These are phyloP conservation scores for Sphagnum contortum DNA, from an alignment of 225 moss, liverwort and hornwort species.

Conservation along the genomic window DNA sequence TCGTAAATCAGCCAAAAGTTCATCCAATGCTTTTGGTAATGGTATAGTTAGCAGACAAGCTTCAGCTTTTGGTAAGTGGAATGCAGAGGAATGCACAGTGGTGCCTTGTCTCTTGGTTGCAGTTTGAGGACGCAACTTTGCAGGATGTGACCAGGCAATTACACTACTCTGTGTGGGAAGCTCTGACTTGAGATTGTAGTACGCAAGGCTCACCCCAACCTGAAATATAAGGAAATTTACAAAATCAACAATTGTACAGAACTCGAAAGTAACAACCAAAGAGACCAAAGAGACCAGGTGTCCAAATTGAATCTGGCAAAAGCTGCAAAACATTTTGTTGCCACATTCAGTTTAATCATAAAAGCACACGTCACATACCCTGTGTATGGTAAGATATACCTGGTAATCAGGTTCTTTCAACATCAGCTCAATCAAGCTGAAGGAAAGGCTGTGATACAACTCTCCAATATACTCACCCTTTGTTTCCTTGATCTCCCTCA, in stretches of 20 bases:
- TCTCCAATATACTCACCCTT: slow-evolving; percentile 56
- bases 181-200: slow-evolving; percentile 63
- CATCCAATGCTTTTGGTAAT: slow-evolving; percentile 52
- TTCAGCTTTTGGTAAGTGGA: slow-evolving; percentile 63
- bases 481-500: slow-evolving; percentile 43
- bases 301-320: not conserved
- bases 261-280: not conserved
- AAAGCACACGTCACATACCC: not conserved
- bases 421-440: slow-evolving; percentile 59
- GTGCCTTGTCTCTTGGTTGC: slow-evolving; percentile 20
- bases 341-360: not conserved
- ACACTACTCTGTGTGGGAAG: slow-evolving; percentile 68
- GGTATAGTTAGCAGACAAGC: slow-evolving; percentile 48
- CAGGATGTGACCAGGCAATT: slow-evolving; percentile 57
- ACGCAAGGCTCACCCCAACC: slow-evolving; percentile 74
- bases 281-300: not conserved
- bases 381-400: slow-evolving; percentile 10
- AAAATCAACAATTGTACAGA: not conserved
- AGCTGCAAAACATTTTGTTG: too few relatives aligned
- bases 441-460: slow-evolving; percentile 65
- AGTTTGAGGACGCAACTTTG: slow-evolving; percentile 28
- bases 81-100: slow-evolving; percentile 22
- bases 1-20: slow-evolving; percentile 47
- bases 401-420: slow-evolving; percentile 67
- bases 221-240: slow-evolving; percentile 2